phyloP scores from a whole-genome alignment of 2,329 filamentous ascomycete genomes.

The Ophiosphaerella korrae region DNA sequence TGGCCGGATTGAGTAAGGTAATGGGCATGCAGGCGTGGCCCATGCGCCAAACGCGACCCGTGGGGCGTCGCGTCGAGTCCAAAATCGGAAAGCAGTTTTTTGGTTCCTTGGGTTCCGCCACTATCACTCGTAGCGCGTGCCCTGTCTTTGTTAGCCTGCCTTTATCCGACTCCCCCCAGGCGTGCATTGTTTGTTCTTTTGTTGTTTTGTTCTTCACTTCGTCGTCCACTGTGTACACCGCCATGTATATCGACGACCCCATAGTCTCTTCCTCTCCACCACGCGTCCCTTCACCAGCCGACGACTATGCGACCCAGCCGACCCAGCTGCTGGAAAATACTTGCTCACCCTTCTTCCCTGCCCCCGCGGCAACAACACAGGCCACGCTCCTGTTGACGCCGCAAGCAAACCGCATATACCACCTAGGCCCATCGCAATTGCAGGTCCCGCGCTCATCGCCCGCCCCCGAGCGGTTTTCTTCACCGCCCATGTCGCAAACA shows the following conservation, averaged over 20 bases:
- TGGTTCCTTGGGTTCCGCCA: constrained; percentile 11
- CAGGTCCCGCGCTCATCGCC: constrained; percentile 93
- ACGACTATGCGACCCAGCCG: constrained; percentile 54
- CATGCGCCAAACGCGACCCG: constrained; percentile 17
- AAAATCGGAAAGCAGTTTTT: constrained; percentile 9
- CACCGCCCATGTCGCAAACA: constrained; percentile 44
- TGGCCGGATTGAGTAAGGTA: constrained; percentile 19
- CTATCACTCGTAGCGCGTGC: constrained; percentile 7
- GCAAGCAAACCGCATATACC: constrained; percentile 36
- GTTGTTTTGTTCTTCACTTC: constrained; percentile 8
- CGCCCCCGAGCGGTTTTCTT: constrained; percentile 48
- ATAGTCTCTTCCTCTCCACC: constrained; percentile 42
- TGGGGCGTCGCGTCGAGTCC: constrained; percentile 9
- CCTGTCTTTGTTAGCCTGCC: constrained; percentile 14
- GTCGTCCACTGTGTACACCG: constrained; percentile 5
- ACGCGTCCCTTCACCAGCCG: constrained; percentile 43
- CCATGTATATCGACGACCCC: constrained; percentile 42
- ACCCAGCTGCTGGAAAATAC: constrained; percentile 32
- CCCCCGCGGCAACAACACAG: constrained; percentile 54
- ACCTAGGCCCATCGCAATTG: constrained; percentile 55
- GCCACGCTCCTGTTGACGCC: constrained; percentile 64
- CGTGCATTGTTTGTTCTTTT: constrained; percentile 2
- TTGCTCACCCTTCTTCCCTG: constrained; percentile 35
- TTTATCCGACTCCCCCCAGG: constrained; percentile 15
- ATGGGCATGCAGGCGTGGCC: constrained; percentile 19